Base-by-base conservation (phyloP, 1,139 yeast species). In the Pichia sp. region DNA sequence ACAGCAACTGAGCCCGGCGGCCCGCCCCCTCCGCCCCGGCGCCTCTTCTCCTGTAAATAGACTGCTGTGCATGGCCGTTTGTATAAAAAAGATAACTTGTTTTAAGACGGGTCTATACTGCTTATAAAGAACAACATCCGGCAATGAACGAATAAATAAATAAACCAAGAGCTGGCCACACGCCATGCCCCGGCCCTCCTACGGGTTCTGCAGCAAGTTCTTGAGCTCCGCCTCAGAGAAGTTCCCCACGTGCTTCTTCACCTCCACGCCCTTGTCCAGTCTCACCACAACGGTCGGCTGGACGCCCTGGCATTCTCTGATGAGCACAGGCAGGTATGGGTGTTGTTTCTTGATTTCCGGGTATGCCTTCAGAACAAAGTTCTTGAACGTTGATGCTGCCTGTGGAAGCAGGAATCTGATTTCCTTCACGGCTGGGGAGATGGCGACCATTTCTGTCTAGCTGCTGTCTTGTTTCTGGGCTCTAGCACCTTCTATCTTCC, bases 321-420 rank as follows among this genome's bases (percentile, higher is more conserved):
- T 78, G 66, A 87, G 77, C 56, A 87, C 81, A 23, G 93, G 95
- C 46, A 85, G 74, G 46, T 76, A 67, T 43, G 85, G 85, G 64
- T 80, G 78, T 61, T 73, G 67, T 61, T 72, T 70, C 70, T 85
- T 87, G 67, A 87, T 75, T 32, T 73, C 67, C 23, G 85, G 81
- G 70, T 87, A 87, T 70, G 83, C 76, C 58, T 78, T 75, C 56
- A 79, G 71, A 64, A 87, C 76, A 67, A 85, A 87, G 45, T 79
- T 48, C 56, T 55, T 50, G 73, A 59, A 64, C 31, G 90, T 81
- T 10, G 89, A 82, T 60, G 82, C 82, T 32, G 87, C 79, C 71
- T 87, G 95, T 52, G 90, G 84, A 61, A 87, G 78, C 67, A 87
- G 89, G 72, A 87, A 86, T 70, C 95, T 81, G 66, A 87, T 77